A percentile compares a stretch with the other conserved stretches of the same genome.
These are phyloP conservation scores for Xylariaceae sp. DNA, from an alignment of 2,329 filamentous ascomycete species.

Conservation along the genomic window DNA sequence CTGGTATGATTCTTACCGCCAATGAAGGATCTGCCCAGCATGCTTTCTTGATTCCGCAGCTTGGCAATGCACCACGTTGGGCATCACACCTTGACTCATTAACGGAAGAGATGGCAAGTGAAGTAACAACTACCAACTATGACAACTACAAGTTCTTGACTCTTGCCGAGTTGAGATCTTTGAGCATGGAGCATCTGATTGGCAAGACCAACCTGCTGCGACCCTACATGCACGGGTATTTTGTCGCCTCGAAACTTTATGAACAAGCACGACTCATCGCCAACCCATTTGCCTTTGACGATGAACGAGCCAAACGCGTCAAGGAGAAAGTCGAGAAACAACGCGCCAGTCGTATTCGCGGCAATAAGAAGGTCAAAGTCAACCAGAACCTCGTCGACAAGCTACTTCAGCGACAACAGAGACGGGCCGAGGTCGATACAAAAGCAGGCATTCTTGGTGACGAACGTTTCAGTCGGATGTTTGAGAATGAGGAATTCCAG, in stretches of 20 bases:
- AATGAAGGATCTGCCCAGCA: constrained; percentile 97
- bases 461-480: constrained; percentile 81
- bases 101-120: constrained; percentile 97
- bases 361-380: constrained; percentile 96
- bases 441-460: constrained; percentile 73
- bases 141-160: constrained; percentile 99
- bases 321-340: constrained; percentile 97
- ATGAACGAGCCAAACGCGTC: constrained; percentile 85
- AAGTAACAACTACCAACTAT: constrained; percentile 76
- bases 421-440: constrained; percentile 55
- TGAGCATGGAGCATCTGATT: constrained; percentile 85
- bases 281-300: constrained; percentile 91
- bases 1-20: constrained; percentile 84
- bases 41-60: constrained; percentile 89
- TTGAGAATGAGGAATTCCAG: constrained; percentile 88
- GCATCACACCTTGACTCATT: constrained; percentile 96
- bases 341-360: constrained; percentile 88
- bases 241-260: constrained; percentile 91
- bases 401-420: constrained; percentile 63
- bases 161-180: constrained; percentile 74
- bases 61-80: constrained; percentile 92
- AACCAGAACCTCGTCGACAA: constrained; percentile 81
- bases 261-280: constrained; percentile 91
- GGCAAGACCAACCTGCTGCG: constrained; percentile 86
- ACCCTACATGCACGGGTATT: constrained; percentile 99